A percentile compares a stretch with the other conserved stretches of the same genome.
Evolutionary conservation across 2,329 filamentous ascomycete species (phyloP).

Genomic region (Aspergillus novofumigatus): DNA sequence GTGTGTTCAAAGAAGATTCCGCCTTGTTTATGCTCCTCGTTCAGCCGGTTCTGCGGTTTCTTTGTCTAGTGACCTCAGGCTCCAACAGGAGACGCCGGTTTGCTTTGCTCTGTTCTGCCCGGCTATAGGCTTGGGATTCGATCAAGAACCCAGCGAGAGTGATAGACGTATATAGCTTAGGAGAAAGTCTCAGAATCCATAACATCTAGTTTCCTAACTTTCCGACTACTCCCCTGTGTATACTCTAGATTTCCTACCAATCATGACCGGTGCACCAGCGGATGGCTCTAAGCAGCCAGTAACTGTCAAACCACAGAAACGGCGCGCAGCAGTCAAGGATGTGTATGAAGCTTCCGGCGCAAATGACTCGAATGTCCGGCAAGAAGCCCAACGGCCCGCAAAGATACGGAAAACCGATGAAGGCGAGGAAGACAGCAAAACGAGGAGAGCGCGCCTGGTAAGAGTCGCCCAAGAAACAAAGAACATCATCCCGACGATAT

Average conservation of each 20-base stretch:
- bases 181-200: neutral
- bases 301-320: neutral
- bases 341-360: neutral
- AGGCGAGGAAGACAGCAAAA: neutral
- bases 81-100: neutral
- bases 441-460: slow-evolving; percentile 29
- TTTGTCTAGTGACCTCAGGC: neutral
- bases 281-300: neutral
- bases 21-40: neutral
- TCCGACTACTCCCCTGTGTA: neutral
- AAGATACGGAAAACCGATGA: neutral
- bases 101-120: neutral
- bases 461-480: slow-evolving; percentile 48
- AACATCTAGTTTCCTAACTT: neutral
- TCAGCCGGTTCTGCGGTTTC: neutral
- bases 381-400: neutral
- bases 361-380: neutral
- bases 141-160: no score
- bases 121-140: neutral
- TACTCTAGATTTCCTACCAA: neutral
- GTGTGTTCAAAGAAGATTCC: neutral
- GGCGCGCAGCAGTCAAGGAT: neutral
- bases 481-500: slow-evolving; percentile 44
- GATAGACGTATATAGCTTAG: neutral
- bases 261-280: neutral